A percentile compares a stretch with the other conserved stretches of the same genome.
These are phyloP conservation scores for Paramecium primaurelia DNA, from an alignment of 73 alveolate genomes.

Conservation along the genomic window DNA sequence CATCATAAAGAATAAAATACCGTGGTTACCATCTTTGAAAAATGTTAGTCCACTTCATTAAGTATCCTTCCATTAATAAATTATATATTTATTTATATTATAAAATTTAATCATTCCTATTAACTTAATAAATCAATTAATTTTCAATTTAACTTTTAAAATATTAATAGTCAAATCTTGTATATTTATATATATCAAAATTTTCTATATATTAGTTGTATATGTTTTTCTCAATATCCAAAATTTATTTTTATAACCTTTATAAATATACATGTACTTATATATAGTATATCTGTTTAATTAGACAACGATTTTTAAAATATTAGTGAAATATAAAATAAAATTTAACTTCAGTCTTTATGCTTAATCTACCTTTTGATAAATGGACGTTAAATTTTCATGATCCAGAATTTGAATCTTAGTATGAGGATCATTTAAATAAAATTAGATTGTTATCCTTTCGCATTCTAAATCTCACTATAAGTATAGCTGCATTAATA, in stretches of 20 bases:
- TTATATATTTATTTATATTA: not conserved
- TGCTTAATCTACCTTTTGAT: not conserved
- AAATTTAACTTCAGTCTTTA: not conserved
- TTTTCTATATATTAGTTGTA: too few relatives aligned
- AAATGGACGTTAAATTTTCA: not conserved
- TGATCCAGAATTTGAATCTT: not conserved
- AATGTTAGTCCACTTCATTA: not conserved
- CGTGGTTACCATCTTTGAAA: conserved; percentile 29
- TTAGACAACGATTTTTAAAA: not conserved
- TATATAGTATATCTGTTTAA: not conserved
- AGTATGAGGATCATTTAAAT: not conserved
- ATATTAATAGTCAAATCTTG: not conserved
- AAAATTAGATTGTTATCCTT: not conserved
- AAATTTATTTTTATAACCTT: not conserved
- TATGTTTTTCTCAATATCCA: not conserved
- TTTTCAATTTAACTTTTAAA: not conserved
- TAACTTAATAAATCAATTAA: not conserved
- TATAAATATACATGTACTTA: not conserved
- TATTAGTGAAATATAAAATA: not conserved
- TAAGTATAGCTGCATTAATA: not conserved
- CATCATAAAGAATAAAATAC: not conserved
- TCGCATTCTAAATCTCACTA: not conserved
- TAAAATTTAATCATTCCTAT: not conserved
- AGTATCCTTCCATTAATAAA: conserved; percentile 27
- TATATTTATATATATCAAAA: too few relatives aligned